phyloP scores from a whole-genome alignment of 495 filamentous ascomycete genomes.

The Neurospora sp. region DNA sequence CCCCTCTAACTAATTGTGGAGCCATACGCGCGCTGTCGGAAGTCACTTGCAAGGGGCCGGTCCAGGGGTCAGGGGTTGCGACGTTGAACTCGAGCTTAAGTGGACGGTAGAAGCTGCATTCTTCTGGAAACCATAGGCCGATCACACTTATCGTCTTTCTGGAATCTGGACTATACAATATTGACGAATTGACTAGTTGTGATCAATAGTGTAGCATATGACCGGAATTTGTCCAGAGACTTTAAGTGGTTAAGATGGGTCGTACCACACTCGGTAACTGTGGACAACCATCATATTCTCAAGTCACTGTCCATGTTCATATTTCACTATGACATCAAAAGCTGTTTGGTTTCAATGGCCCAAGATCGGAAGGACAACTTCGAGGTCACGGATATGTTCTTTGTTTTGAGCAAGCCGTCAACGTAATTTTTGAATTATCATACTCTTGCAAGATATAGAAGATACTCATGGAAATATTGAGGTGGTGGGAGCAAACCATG shows the following conservation, averaged over 20 bases:
- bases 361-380: background rate
- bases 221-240: background rate
- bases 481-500: background rate
- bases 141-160: background rate
- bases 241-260: background rate
- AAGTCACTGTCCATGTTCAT: background rate
- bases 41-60: background rate
- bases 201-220: background rate
- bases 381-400: background rate
- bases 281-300: background rate
- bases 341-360: background rate
- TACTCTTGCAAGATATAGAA: background rate
- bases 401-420: background rate
- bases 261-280: background rate
- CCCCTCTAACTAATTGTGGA: conserved; percentile 1
- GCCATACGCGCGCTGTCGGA: background rate
- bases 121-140: background rate
- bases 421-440: no score
- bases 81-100: background rate
- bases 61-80: background rate
- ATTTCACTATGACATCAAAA: background rate
- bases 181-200: background rate
- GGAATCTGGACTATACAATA: no score
- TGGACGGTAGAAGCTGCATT: background rate
- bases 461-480: background rate